Conservation (phyloP, 2,329 filamentous ascomycete genomes). For the Trichophyton schoenleinii region DNA sequence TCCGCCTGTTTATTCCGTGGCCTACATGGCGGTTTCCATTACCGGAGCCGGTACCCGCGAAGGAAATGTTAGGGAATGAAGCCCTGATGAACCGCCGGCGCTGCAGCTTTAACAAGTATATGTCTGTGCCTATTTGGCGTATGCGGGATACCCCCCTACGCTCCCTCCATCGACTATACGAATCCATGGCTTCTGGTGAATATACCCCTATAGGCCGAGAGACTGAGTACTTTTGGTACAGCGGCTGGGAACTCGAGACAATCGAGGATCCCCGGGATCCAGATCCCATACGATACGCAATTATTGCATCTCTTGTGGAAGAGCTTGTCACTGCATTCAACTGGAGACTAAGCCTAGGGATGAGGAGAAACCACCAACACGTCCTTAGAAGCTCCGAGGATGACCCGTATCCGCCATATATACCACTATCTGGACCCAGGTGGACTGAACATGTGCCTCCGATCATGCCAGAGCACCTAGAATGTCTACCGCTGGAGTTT, state of each 20-base stretch:
- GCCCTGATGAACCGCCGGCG: constrained; percentile 8
- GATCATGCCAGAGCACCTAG: constrained; percentile 4
- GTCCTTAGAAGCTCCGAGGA: constrained; percentile 7
- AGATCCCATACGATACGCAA: constrained; percentile 20
- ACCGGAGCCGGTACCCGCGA: constrained; percentile 11
- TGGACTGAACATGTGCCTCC: constrained; percentile 15
- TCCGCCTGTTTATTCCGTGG: constrained; percentile 14
- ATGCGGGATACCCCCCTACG: constrained; percentile 18
- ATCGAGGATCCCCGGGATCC: constrained; percentile 19
- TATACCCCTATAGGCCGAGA: constrained; percentile 15
- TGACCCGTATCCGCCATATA: constrained; percentile 8
- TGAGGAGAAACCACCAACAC: constrained; percentile 14
- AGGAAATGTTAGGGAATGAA: constrained; percentile 10
- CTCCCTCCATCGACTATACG: constrained; percentile 20
- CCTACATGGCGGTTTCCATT: constrained; percentile 17
- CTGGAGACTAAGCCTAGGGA: constrained; percentile 17
- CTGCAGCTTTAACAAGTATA: constrained; percentile 6
- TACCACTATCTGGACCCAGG: constrained; percentile 11
- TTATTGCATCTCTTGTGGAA: constrained; percentile 19
- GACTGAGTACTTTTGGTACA: constrained; percentile 21
- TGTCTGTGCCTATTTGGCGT: constrained; percentile 15
- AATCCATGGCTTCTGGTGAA: constrained; percentile 14
- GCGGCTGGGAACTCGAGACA: constrained; percentile 15
- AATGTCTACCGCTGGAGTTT: not conserved
- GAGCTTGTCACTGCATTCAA: constrained; percentile 19